These are phyloP conservation scores for Penicillium sp. DNA, from an alignment of 2,329 filamentous ascomycete genomes.

Conservation along the genomic window DNA sequence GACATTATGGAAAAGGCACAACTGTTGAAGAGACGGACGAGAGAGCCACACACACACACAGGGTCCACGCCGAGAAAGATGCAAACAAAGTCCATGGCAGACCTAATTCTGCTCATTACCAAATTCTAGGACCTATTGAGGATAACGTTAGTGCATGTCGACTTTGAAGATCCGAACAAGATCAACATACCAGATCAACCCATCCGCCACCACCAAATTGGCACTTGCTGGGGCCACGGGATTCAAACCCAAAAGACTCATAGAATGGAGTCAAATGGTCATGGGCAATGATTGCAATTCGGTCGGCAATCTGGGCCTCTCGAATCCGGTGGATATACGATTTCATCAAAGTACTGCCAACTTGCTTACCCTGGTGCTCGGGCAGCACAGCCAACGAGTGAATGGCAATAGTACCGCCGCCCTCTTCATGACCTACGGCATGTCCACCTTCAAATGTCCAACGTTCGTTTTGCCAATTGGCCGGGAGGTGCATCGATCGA, in stretches of 20 bases:
- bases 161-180: neutral
- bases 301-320: slow-evolving; percentile 62
- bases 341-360: slow-evolving; percentile 68
- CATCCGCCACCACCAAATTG: slow-evolving; percentile 73
- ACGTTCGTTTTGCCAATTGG: slow-evolving; percentile 55
- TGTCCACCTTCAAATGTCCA: slow-evolving; percentile 38
- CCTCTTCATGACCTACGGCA: slow-evolving; percentile 62
- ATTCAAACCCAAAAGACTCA: slow-evolving; percentile 65
- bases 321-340: slow-evolving; percentile 72
- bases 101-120: slow-evolving; percentile 18
- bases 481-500: slow-evolving; percentile 66
- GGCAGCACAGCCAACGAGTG: slow-evolving; percentile 79
- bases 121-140: slow-evolving; percentile 28
- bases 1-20: slow-evolving; percentile 12
- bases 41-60: slow-evolving; percentile 11
- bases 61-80: slow-evolving; percentile 19
- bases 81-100: slow-evolving; percentile 5
- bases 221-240: slow-evolving; percentile 61
- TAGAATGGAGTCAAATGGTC: slow-evolving; percentile 71
- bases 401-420: slow-evolving; percentile 68
- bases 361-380: slow-evolving; percentile 64
- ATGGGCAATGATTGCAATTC: slow-evolving; percentile 70
- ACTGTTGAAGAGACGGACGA: slow-evolving; percentile 9
- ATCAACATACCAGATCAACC: slow-evolving; percentile 65
- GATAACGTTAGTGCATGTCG: slow-evolving; percentile 6